A percentile compares a stretch with the other conserved stretches of the same genome.
These are phyloP conservation scores for Barnettozyma vustinii DNA, from an alignment of 805 yeast genomes.

Conservation along the genomic window DNA sequence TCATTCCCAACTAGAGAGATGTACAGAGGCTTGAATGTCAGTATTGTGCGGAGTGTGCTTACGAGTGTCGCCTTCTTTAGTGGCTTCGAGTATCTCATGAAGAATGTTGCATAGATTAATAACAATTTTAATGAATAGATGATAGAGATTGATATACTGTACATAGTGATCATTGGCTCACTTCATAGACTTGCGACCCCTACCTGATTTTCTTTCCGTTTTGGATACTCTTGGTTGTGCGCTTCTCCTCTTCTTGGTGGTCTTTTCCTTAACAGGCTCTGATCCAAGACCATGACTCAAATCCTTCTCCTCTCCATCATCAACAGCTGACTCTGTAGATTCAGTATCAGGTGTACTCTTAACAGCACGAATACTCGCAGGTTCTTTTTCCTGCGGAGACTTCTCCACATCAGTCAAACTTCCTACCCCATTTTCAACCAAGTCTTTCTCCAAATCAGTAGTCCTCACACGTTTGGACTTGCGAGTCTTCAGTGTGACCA, in stretches of 20 bases:
- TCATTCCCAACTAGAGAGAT: slow-evolving; percentile 41
- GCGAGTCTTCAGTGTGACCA: not conserved
- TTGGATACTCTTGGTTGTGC: slow-evolving; percentile 3
- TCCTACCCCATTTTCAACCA: not conserved
- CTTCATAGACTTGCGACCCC: not conserved
- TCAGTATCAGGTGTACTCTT: slow-evolving; percentile 2
- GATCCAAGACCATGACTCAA: not conserved
- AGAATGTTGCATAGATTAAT: slow-evolving; percentile 35
- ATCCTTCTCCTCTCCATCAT: not conserved
- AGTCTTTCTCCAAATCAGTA: not conserved
- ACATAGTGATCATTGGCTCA: not conserved
- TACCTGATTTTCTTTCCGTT: not conserved
- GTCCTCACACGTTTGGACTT: not conserved
- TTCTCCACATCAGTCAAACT: not conserved
- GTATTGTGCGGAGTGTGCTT: slow-evolving; percentile 62
- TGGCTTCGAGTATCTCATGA: slow-evolving; percentile 63
- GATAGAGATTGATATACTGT: not conserved
- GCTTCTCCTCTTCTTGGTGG: slow-evolving; percentile 1
- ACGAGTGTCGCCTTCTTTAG: slow-evolving; percentile 76
- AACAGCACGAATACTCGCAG: slow-evolving; percentile 10
- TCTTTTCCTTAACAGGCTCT: not conserved
- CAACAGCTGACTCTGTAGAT: not conserved
- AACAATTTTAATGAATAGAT: not conserved
- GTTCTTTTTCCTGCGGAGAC: slow-evolving; percentile 3
- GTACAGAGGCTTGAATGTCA: slow-evolving; percentile 77